Evolutionary conservation across 2,329 filamentous ascomycete species (phyloP), one percentile per base, ranked within the genome.

Genomic region (Fusarium sp.): DNA sequence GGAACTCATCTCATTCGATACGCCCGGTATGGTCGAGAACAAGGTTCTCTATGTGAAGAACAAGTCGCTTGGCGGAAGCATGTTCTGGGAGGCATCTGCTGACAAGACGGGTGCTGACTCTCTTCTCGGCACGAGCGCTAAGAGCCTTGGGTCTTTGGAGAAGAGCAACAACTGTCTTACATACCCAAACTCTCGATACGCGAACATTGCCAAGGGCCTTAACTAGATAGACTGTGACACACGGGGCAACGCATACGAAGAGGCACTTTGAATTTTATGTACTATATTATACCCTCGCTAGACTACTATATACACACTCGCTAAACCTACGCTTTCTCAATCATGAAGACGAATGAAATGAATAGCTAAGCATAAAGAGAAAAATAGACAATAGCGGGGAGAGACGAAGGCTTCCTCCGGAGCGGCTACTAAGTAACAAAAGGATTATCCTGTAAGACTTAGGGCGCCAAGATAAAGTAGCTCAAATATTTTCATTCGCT

Each of bases 51-150:
- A 91, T 77, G 86, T 93, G 69, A 85, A 86, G 78, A 76, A 81
- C 47, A 85, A 88, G 0, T 47, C 51, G 5, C 84, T 96, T 0
- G 92, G 90, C 6, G 93, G 93, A 20, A 89, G 87, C 24, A 95
- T 96, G 92, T 96, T 92, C 87, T 97, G 93, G 93, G 92, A 96
- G 78, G 89, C 88, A 12, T 92, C 89, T 63, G 89, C 85, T 5
- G 93, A 96, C 77, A 86, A 86, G 73, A 83, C 74, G 6, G 88
- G 85, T 16, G 80, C 79, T 12, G 84, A 85, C 4, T 92, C 89
- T 71, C 80, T 95, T 68, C 89, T 92, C 49, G 74, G 78, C n/a
- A 85, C 85, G 3, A 77, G 74, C 3, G 79, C 85, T 4, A 82
- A 82, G 14, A 80, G 81, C 3, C 73, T 78, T 2, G 78, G 78